Evolutionary conservation across 2,329 filamentous ascomycete genomes (phyloP), one percentile per base, ranked within the genome.

Genomic region (Clarireedia homoeocarpa): DNA sequence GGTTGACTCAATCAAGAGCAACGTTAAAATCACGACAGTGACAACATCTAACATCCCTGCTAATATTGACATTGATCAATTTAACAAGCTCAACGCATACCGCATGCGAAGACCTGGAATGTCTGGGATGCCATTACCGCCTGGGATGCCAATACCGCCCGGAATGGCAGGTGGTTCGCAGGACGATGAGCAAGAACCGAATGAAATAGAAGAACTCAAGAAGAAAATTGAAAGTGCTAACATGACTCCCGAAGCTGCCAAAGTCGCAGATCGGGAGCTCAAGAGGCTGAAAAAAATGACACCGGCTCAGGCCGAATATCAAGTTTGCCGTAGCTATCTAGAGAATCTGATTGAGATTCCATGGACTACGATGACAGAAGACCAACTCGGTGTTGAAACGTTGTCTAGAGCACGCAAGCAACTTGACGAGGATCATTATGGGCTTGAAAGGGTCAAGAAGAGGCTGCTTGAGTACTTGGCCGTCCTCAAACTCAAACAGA

Each of bases 361-460:
- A 0, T 99, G 94, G 94, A 83, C 86, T 2, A 84, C 84, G 61
- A 77, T 82, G 51, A 97, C 92, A 0, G 85, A 94, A 59, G 92
- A 97, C 67, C 84, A 90, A 34, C 81, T 99, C 3, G 90, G 91
- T 6, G 80, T 83, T 0, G 86, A 90, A 9, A 96, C 91, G 0
- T 71, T 97, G 56, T 78, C 81, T 57, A 81, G 80, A 63, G 94
- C 94, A 6, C 84, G 90, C 54, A 89, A 91, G 72, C 94, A 97
- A 71, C 80, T 99, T 5, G 91, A 99, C 66, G 86, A 95, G 61
- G 94, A 99, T 68, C 94, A 99, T 71, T 97, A 97, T 65, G 94
- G 94, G 0, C 76, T 99, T 14, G 91, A 97, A 59, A 95, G 92
- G 72, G 92, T 99, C 68, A 99, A 99, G 82, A 96, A 96, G 79